Evolutionary conservation across 495 filamentous ascomycete genomes (phyloP).

Genomic region (Penicillium paxilli): DNA sequence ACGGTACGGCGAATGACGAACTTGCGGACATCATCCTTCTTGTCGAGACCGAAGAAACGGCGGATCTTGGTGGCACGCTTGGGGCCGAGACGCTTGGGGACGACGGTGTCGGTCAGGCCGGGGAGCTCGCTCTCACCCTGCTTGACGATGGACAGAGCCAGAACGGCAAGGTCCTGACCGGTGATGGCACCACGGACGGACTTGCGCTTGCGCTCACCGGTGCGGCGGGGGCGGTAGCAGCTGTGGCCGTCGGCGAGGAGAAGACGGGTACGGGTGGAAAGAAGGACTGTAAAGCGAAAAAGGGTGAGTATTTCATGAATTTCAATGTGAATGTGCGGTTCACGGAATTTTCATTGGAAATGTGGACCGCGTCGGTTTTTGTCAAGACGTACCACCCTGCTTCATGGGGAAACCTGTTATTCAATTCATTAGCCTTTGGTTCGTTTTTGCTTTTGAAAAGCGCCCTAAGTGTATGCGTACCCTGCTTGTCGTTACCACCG

Average conservation of each 20-base stretch:
- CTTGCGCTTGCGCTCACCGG: slow-evolving; percentile 99
- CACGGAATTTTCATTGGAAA: slow-evolving; percentile 4
- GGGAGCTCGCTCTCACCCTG: slow-evolving; percentile 92
- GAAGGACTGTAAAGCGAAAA: slow-evolving; percentile 55
- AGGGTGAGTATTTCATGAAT: slow-evolving; percentile 29
- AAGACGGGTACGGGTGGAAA: slow-evolving; percentile 95
- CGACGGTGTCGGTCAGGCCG: slow-evolving; percentile 92
- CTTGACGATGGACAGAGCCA: slow-evolving; percentile 94
- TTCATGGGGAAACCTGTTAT: slow-evolving; percentile 91
- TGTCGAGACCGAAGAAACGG: slow-evolving; percentile 96
- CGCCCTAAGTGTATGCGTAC: slow-evolving; percentile 25
- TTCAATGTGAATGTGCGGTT: slow-evolving; percentile 8
- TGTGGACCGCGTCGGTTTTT: slow-evolving; percentile 11
- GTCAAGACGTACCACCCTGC: slow-evolving; percentile 73
- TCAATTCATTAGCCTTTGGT: too few species aligned
- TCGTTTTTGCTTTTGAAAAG: too few species aligned
- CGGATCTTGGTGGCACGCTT: slow-evolving; percentile 99
- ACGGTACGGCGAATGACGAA: slow-evolving; percentile 99
- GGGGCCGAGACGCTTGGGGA: slow-evolving; percentile 97
- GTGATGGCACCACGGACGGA: slow-evolving; percentile 96
- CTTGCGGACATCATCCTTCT: slow-evolving; percentile 99
- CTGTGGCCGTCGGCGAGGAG: slow-evolving; percentile 83
- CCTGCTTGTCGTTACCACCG: slow-evolving; percentile 99
- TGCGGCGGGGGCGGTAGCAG: slow-evolving; percentile 97
- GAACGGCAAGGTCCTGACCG: slow-evolving; percentile 86